These are phyloP conservation scores for Fusarium heterosporum DNA, from an alignment of 2,329 filamentous ascomycete species.

Conservation along the genomic window DNA sequence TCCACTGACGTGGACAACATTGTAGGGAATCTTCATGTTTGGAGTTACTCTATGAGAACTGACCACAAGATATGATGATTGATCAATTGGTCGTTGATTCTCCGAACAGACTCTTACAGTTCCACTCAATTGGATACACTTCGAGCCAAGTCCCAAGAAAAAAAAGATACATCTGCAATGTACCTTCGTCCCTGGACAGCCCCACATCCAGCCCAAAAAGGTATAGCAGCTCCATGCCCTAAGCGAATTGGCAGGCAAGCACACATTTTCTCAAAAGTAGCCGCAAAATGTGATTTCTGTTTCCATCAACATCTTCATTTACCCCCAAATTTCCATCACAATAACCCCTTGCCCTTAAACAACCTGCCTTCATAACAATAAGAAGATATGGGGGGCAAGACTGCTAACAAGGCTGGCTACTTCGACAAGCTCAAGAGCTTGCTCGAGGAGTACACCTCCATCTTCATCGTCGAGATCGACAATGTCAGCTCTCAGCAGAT, in stretches of 20 bases:
- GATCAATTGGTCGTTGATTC: conserved; percentile 18
- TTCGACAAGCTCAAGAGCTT: conserved; percentile 99
- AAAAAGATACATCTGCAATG: conserved; percentile 52
- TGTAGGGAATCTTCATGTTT: conserved; percentile 70
- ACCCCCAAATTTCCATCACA: conserved; percentile 41
- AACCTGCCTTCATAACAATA: conserved; percentile 90
- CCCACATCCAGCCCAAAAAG: conserved; percentile 26
- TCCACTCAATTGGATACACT: conserved; percentile 21
- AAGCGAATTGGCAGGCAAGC: conserved; percentile 46
- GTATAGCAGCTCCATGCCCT: conserved; percentile 54
- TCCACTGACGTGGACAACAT: conserved; percentile 67
- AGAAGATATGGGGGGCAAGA: conserved; percentile 99
- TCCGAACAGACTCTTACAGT: conserved; percentile 38
- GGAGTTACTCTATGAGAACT: background rate
- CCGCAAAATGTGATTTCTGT: conserved; percentile 14
- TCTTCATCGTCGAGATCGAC: conserved; percentile 98
- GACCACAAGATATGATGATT: background rate
- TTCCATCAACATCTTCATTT: conserved; percentile 35
- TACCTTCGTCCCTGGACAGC: conserved; percentile 38
- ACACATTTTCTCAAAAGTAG: conserved; percentile 46
- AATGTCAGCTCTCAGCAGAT: conserved; percentile 99
- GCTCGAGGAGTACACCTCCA: conserved; percentile 94
- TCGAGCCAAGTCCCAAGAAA: conserved; percentile 17
- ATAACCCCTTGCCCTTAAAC: conserved; percentile 83
- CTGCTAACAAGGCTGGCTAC: conserved; percentile 89